Evolutionary conservation across 306 rosid genomes (phyloP).

Genomic region (Prunus mume): DNA sequence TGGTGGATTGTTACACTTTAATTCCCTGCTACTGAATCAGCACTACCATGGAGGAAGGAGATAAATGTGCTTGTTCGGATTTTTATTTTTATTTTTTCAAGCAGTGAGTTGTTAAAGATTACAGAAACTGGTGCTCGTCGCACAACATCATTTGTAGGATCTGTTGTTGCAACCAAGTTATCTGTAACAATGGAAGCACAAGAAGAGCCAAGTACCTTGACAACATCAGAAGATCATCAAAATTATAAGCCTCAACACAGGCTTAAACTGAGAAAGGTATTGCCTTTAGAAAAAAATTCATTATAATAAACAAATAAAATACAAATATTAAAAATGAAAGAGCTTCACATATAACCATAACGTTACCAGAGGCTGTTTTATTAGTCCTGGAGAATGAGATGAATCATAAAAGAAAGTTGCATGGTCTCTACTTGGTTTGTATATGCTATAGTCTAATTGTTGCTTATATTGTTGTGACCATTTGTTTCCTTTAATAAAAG

Average conservation of each 20-base stretch:
- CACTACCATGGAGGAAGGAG: conserved; percentile 9
- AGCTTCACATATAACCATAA: neutral
- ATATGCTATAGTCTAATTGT: neutral
- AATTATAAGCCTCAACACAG: conserved; percentile 18
- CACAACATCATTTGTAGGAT: conserved; percentile 32
- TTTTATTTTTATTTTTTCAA: conserved; percentile 5
- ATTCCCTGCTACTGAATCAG: conserved; percentile 10
- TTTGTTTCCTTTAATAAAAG: conserved; percentile 17
- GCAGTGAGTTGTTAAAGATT: conserved; percentile 40
- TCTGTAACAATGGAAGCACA: conserved; percentile 33
- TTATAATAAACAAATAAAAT: neutral
- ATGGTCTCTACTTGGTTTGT: conserved; percentile 7
- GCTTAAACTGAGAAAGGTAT: conserved; percentile 32
- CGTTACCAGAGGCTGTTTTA: neutral
- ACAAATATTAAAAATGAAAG: neutral
- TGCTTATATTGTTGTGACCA: neutral
- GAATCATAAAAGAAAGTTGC: neutral
- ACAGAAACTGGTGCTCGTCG: conserved; percentile 35
- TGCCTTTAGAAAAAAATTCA: neutral
- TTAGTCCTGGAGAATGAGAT: neutral
- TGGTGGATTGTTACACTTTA: neutral
- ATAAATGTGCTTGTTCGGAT: conserved; percentile 7
- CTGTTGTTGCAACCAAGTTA: conserved; percentile 32
- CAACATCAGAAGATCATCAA: conserved; percentile 14
- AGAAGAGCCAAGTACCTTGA: conserved; percentile 21